phyloP scores from a whole-genome alignment of 2,329 filamentous ascomycete genomes.

The Neonectria ditissima region DNA sequence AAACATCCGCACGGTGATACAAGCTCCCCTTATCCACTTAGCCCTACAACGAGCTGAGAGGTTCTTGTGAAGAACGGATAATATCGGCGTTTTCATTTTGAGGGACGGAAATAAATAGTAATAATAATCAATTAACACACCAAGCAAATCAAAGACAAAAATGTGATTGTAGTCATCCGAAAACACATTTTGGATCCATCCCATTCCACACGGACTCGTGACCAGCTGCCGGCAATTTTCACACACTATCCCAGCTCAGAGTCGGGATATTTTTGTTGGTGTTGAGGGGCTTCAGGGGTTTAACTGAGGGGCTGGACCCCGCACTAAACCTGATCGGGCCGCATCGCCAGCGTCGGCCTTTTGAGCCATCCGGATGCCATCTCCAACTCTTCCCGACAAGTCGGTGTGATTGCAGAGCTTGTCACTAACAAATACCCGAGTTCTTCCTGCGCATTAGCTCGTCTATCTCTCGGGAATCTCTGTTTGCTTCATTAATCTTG shows the following conservation, averaged over 20 bases:
- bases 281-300: conserved; percentile 34
- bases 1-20: no score
- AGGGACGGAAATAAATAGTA: not conserved
- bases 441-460: conserved; percentile 7
- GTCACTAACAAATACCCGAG: conserved; percentile 18
- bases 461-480: conserved; percentile 1
- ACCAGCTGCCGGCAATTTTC: not conserved
- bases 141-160: not conserved
- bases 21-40: no score
- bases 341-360: conserved; percentile 22
- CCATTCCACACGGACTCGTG: not conserved
- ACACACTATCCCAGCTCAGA: conserved; percentile 5
- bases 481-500: conserved; percentile 1
- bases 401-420: conserved; percentile 41
- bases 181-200: not conserved
- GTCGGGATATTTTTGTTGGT: conserved; percentile 17
- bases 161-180: not conserved
- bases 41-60: no score
- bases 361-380: conserved; percentile 33
- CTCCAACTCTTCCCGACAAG: conserved; percentile 47
- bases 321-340: conserved; percentile 43
- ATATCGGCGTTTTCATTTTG: not conserved
- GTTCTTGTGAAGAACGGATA: not conserved
- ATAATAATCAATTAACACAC: not conserved
- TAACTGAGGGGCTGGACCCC: conserved; percentile 39